phyloP scores from a whole-genome alignment of 1,284 basidiomycete species.

The Pyrrhoderma noxium region DNA sequence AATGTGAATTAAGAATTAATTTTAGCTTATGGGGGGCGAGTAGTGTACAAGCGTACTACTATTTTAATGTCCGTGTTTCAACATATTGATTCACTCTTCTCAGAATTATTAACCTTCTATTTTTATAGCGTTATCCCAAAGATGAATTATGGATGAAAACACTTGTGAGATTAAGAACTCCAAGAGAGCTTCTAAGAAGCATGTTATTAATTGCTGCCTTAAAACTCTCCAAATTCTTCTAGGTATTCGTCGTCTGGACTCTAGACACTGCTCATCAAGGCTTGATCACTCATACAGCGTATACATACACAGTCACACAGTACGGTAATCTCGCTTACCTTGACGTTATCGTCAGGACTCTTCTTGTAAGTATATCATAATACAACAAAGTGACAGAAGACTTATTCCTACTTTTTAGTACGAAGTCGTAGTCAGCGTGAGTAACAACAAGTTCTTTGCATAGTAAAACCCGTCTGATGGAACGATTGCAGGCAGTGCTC shows the following conservation, averaged over 20 bases:
- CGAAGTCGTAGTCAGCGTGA: slow-evolving; percentile 10
- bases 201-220: neutral
- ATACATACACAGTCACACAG: slow-evolving; percentile 16
- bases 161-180: neutral
- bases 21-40: slow-evolving; percentile 6
- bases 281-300: slow-evolving; percentile 17
- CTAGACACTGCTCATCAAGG: slow-evolving; percentile 18
- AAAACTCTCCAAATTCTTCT: neutral
- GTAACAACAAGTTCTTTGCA: neutral
- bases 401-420: slow-evolving; percentile 1
- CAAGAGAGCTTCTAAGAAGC: too few species aligned
- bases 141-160: slow-evolving; percentile 12
- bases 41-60: slow-evolving; percentile 13
- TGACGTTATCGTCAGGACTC: slow-evolving; percentile 7
- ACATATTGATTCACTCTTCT: neutral
- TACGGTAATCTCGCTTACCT: slow-evolving; percentile 14
- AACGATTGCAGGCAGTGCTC: slow-evolving; percentile 1
- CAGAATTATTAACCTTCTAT: neutral
- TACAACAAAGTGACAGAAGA: too few species aligned
- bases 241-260: slow-evolving; percentile 12
- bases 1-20: neutral
- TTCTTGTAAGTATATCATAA: slow-evolving; percentile 6
- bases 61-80: slow-evolving; percentile 8
- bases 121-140: slow-evolving; percentile 8
- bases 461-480: neutral